Base-by-base conservation (phyloP, 768 basidiomycete species). In the Hygrophorus russula region DNA sequence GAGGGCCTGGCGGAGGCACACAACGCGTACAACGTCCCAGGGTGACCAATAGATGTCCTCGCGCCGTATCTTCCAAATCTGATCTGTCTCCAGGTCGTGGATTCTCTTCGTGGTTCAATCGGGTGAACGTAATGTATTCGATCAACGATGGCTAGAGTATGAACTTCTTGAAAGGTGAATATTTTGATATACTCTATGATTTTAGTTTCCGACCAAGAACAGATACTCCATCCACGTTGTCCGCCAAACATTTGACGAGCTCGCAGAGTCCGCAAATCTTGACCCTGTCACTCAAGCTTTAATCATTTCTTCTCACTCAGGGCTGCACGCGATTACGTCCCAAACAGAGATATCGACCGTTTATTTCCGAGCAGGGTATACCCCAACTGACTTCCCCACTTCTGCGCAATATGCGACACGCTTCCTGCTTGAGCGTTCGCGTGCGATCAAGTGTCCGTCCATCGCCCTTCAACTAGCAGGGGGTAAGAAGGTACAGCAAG, bases 391-490 rank as follows among this genome's bases (percentile, higher is more conserved):
- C 58, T 91, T 84, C 61, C 75, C 80, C 0, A 73, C 79, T 0
- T 56, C 73, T 0, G 45, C 60, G 4, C 74, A 82, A 38, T 98
- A 88, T 64, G 56, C 61, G 6, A 84, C 80, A 1, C 85, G 94
- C 6, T 73, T 84, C 52, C 61, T 77, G 11, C 70, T 98, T 29
- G 93, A 98, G 57, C 70, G 78, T 31, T 86, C 84, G 5, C 67
- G 61, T 41, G 91, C 94, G 0, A 91, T 92, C 67, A 94, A 97
- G 49, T 99, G 94, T 55, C 94, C 94, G 0, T 78, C 79, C 1
- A 77, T 97, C 51, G 79, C 84, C 4, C 71, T 98, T 11, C 94
- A 98, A 51, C 77, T 97, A n/a, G 91, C 93, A 0, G 94, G 94
- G 0, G 81, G 83, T 2, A 99, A 99, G 70, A 96, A 96, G 56